Evolutionary conservation across 495 filamentous ascomycete genomes (phyloP).

Genomic region (Aspergillus avenaceus): DNA sequence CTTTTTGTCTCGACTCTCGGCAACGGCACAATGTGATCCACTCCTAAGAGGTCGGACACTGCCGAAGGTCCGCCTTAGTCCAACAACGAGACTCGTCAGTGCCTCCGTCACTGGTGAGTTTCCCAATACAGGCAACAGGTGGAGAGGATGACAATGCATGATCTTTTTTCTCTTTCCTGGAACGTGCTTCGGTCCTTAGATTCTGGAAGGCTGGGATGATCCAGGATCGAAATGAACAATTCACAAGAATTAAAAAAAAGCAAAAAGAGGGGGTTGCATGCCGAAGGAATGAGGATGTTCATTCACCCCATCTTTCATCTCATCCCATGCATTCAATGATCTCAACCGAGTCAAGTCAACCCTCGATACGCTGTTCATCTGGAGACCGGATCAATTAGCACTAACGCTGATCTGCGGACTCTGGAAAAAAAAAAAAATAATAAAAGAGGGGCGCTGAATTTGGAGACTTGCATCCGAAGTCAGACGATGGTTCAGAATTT

Average conservation of each 20-base stretch:
- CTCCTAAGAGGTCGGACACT: conserved; percentile 11
- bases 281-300: background rate
- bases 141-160: conserved; percentile 10
- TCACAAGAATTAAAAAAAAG: background rate
- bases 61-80: conserved; percentile 18
- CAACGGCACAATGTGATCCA: conserved; percentile 20
- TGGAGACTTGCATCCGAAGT: background rate
- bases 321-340: background rate
- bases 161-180: background rate
- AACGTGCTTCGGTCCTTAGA: conserved; percentile 1
- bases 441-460: background rate
- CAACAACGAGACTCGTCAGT: conserved; percentile 4
- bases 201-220: background rate
- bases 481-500: background rate
- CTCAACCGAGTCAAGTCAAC: too few species aligned
- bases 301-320: too few species aligned
- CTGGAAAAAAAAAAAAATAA: background rate
- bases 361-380: background rate
- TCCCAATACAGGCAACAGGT: conserved; percentile 19
- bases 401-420: background rate
- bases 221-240: background rate
- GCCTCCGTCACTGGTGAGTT: conserved; percentile 14
- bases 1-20: conserved; percentile 7
- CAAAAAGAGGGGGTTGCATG: background rate
- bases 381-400: too few species aligned